phyloP scores from a whole-genome alignment of 2,329 filamentous ascomycete genomes.

The Paecilomyces sp. region DNA sequence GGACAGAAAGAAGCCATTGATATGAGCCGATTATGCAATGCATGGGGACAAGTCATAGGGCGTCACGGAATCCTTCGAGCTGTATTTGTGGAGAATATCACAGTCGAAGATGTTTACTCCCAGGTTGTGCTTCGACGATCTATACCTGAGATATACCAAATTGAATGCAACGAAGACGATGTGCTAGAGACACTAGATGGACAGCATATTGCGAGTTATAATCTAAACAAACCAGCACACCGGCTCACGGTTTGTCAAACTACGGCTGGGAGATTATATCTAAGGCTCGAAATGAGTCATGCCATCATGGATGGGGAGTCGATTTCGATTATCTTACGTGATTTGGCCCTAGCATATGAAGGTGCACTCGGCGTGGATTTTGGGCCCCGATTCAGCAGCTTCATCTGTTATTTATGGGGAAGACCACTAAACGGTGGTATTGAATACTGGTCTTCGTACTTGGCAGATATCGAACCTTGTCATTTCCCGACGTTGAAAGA shows the following conservation, averaged over 20 bases:
- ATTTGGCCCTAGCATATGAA: slow-evolving; percentile 41
- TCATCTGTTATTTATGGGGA: slow-evolving; percentile 23
- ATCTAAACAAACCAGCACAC: slow-evolving; percentile 32
- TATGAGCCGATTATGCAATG: slow-evolving; percentile 15
- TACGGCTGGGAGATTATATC: slow-evolving; percentile 28
- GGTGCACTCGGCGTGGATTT: slow-evolving; percentile 29
- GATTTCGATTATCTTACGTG: slow-evolving; percentile 41
- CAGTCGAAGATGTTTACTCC: slow-evolving; percentile 22
- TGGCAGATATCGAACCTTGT: slow-evolving; percentile 25
- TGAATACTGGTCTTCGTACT: slow-evolving; percentile 31
- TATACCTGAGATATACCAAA: slow-evolving; percentile 15
- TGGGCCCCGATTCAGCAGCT: slow-evolving; percentile 28
- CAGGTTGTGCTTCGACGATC: slow-evolving; percentile 28
- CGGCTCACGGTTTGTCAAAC: slow-evolving; percentile 41
- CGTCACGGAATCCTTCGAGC: slow-evolving; percentile 31
- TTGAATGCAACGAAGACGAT: slow-evolving; percentile 25
- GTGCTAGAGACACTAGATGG: slow-evolving; percentile 22
- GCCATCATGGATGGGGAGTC: slow-evolving; percentile 47
- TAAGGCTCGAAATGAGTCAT: slow-evolving; percentile 46
- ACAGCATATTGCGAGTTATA: slow-evolving; percentile 19
- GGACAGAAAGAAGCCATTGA: slow-evolving; percentile 14
- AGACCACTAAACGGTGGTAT: slow-evolving; percentile 20
- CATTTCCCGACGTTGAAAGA: slow-evolving; percentile 30
- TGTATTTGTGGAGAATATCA: slow-evolving; percentile 28
- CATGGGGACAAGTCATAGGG: slow-evolving; percentile 25